Conservation (phyloP, 202 grass and related monocot species). For the Musa balbisiana region DNA sequence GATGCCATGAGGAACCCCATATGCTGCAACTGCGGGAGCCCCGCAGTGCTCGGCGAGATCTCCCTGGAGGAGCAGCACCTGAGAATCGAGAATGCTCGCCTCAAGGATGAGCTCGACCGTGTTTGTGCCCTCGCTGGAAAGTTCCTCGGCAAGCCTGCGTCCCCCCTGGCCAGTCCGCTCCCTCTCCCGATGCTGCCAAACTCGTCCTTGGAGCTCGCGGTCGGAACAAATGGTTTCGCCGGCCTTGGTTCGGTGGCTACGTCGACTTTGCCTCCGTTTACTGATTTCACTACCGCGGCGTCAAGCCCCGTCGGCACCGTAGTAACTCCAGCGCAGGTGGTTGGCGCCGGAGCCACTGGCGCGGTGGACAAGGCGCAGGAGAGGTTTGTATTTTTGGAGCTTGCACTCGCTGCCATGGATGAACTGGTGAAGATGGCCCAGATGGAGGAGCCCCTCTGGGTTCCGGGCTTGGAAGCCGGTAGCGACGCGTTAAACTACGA, state of each 20-base stretch:
- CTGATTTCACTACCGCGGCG: constrained; percentile 30
- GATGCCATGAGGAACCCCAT: constrained; percentile 36
- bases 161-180: not conserved
- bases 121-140: constrained; percentile 52
- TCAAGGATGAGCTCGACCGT: constrained; percentile 65
- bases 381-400: constrained; percentile 49
- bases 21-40: constrained; percentile 46
- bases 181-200: not conserved
- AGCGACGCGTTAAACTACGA: constrained; percentile 49
- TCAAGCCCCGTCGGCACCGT: constrained; percentile 45
- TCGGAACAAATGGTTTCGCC: constrained; percentile 14
- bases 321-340: constrained; percentile 25
- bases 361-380: constrained; percentile 32
- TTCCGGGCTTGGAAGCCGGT: constrained; percentile 26
- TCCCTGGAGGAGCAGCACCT: constrained; percentile 56
- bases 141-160: constrained; percentile 47
- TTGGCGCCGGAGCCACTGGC: constrained; percentile 8
- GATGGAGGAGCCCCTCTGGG: constrained; percentile 67
- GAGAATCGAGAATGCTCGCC: constrained; percentile 57
- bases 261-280: constrained; percentile 24
- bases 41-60: constrained; percentile 33
- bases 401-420: constrained; percentile 61
- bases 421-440: constrained; percentile 89
- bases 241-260: constrained; percentile 18
- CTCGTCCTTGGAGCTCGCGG: constrained; percentile 23